Base-by-base conservation (phyloP, 176 grass and related monocot genomes). In the Zea luxurians region DNA sequence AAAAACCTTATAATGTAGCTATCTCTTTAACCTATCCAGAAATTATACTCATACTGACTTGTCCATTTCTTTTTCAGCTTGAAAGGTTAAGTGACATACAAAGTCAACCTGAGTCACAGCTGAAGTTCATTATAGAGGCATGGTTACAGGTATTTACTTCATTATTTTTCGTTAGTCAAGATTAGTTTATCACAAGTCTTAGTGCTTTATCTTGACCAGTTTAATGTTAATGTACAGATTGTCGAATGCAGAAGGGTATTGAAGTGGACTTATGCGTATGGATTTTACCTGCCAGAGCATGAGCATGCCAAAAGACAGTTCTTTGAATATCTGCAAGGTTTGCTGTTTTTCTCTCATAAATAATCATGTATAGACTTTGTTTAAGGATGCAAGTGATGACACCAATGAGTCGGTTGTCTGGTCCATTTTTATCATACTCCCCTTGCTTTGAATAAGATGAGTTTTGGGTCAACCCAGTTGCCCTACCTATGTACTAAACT, bases 221-320 rank as follows among this genome's bases (percentile, higher is more conserved):
- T 73, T 78, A 73, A 70, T 84, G 83, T 69, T 77, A 77, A 74
- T 68, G 66, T 85, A 49, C 87, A 99, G 96, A 99, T 99, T 78
- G 96, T 95, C 3, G 96, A 99, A 77, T 99, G 96, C 85, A 93
- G 96, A 79, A 91, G 96, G 74, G 96, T 99, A 73, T 85, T 99
- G 88, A 99, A 99, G 68, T 99, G 96, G 96, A 99, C 96, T 64
- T 99, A 99, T 79, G 85, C 96, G 6, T 99, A 95, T 79, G 96
- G 96, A 61, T 99, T 78, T 86, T 99, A 95, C 84, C 89, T 99
- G 55, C 96, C 92, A 71, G 96, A 99, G 68, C 75, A 91, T 70
- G 96, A 99, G 82, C 88, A 88, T 82, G 96, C 92, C 59, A 99
- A 95, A 72, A 95, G 92, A 72, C 92, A 93, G 21, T 99, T 99